Evolutionary conservation across 768 basidiomycete genomes (phyloP), one percentile per base, ranked within the genome.

Genomic region (Kwoniella bestiolae): DNA sequence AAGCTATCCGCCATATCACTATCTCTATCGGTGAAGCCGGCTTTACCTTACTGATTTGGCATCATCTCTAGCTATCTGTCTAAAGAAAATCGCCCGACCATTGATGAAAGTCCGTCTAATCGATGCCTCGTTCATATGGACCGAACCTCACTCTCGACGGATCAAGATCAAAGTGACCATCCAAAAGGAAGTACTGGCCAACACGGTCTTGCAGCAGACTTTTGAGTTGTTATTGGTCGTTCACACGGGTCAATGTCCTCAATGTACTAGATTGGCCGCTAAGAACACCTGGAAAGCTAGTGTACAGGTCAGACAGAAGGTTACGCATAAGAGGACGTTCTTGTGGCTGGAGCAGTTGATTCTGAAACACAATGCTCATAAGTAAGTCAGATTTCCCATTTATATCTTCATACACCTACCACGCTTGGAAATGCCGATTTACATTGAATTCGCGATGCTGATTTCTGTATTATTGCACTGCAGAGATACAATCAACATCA

Each of bases 121-220:
- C n/a, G 95, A 98, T 68, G 96, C 96, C 2, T 91, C 93, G 69
- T 98, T 98, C 81, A 92, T 98, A 75, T 99, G 96, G 96, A 99
- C 96, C 23, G 96, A 99, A 78, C 96, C 96, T 2, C 95, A 99
- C 82, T 94, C 91, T 41, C 94, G 94, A 77, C 86, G 96, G 38
- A 80, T 98, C 67, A 87, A 92, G 51, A 88, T 99, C 60, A 95
- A 95, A 58, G 83, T 99, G 74, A 96, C 95, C 0, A 94, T 99
- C 67, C 96, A 99, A 83, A 99, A 99, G 84, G 96, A 98, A 86
- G 94, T 95, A 55, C 86, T 99, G 71, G 91, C 92, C 0, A 90
- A 90, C 45, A 99, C 96, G 0, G 91, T 99, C 78, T 85, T 98
- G 46, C 96, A 98, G 78, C 96, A 98, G 86, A 88, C 94, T 0